Evolutionary conservation across 148 eudicot species (phyloP).

Genomic region (Fallopia convolvulus): DNA sequence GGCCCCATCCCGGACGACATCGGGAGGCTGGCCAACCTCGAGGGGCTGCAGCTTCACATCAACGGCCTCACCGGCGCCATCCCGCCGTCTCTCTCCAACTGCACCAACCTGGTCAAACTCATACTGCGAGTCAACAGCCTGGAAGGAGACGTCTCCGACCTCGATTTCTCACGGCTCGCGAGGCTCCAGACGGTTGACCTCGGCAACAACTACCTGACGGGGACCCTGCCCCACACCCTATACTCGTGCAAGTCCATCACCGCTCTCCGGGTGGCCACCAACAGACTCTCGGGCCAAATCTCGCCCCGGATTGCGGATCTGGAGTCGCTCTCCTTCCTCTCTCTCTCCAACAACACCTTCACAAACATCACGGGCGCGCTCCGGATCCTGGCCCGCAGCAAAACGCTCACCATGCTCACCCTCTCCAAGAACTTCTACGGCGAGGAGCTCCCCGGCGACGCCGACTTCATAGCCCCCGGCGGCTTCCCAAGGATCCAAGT

Average conservation of each 20-base stretch:
- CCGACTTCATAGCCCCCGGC: not conserved
- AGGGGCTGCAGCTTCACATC: constrained; percentile 20
- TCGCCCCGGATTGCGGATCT: constrained; percentile 7
- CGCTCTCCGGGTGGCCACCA: constrained; percentile 24
- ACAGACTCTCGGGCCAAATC: constrained; percentile 26
- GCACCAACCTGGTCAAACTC: constrained; percentile 21
- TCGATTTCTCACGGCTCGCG: constrained; percentile 24
- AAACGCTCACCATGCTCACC: constrained; percentile 19
- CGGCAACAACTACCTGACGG: constrained; percentile 25
- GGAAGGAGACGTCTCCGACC: constrained; percentile 16
- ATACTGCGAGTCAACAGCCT: constrained; percentile 24
- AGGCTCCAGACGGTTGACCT: constrained; percentile 24
- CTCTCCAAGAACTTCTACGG: constrained; percentile 26
- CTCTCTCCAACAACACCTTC: constrained; percentile 23
- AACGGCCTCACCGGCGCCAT: constrained; percentile 25
- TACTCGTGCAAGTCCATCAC: constrained; percentile 25
- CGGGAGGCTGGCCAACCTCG: constrained; percentile 24
- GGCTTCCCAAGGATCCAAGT: constrained; percentile 22
- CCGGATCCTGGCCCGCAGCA: constrained; percentile 13
- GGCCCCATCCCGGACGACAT: constrained; percentile 27
- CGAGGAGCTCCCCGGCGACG: constrained; percentile 20
- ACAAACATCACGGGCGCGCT: constrained; percentile 20
- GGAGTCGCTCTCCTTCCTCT: constrained; percentile 25
- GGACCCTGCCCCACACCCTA: constrained; percentile 20
- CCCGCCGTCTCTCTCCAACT: constrained; percentile 25